These are phyloP conservation scores for Spathaspora sp. DNA, from an alignment of 1,139 yeast genomes.

Conservation along the genomic window DNA sequence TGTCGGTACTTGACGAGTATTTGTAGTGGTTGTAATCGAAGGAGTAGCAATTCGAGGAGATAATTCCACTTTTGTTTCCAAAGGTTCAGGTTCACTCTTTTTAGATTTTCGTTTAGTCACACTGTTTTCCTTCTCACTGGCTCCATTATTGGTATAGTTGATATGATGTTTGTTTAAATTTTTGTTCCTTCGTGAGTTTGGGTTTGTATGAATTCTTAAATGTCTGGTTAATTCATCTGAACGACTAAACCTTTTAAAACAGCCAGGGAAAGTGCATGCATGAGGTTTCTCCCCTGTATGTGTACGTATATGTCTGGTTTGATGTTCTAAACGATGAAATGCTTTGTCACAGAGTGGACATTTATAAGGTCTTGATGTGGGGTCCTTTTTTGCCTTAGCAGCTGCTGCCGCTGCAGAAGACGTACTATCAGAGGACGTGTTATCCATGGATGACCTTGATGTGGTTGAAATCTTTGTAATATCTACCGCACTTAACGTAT, in stretches of 20 bases:
- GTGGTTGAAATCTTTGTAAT: background rate
- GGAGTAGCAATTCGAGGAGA: constrained; percentile 5
- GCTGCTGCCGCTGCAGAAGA: constrained; percentile 3
- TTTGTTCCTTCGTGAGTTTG: constrained; percentile 40
- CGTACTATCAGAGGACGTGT: background rate
- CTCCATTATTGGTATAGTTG: constrained; percentile 5
- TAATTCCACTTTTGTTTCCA: background rate
- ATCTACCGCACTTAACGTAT: background rate
- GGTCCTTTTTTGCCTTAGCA: constrained; percentile 19
- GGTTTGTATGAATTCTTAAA: constrained; percentile 61
- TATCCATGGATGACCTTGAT: background rate
- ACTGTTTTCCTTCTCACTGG: background rate
- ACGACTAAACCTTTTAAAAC: constrained; percentile 64
- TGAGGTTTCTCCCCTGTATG: constrained; percentile 79
- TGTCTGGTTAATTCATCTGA: constrained; percentile 72
- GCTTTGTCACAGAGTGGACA: constrained; percentile 64
- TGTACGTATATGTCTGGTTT: constrained; percentile 68
- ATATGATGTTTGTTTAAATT: constrained; percentile 16
- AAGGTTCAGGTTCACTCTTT: background rate
- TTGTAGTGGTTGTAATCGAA: background rate
- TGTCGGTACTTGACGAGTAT: constrained; percentile 3
- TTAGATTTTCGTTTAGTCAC: constrained; percentile 2
- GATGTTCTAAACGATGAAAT: constrained; percentile 64
- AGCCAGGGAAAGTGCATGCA: constrained; percentile 66
- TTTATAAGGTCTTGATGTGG: constrained; percentile 46